Evolutionary conservation across 2,329 filamentous ascomycete genomes (phyloP).

Genomic region (Epichloe gansuensis): DNA sequence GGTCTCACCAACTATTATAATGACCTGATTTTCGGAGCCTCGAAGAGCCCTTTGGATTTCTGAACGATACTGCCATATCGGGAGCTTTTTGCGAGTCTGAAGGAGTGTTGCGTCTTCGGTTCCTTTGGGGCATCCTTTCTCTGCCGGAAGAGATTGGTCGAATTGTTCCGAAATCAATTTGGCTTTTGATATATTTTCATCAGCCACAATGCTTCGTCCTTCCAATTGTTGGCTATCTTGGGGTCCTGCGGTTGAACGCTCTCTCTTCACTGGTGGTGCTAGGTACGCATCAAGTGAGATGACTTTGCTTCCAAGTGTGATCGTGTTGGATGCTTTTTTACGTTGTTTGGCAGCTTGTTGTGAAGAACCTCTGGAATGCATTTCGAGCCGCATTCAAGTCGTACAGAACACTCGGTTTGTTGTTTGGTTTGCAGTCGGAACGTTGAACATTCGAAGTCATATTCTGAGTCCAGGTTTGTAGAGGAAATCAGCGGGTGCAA

Average conservation of each 20-base stretch:
- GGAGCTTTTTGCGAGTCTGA: conserved; percentile 52
- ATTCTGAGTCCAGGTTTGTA: no score
- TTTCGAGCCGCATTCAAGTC: neutral
- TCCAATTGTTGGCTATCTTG: neutral
- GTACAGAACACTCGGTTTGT: neutral
- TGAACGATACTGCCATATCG: conserved; percentile 65
- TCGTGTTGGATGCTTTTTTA: conserved; percentile 23
- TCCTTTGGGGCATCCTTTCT: conserved; percentile 7
- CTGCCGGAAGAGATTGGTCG: neutral
- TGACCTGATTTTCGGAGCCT: conserved; percentile 48
- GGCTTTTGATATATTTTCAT: neutral
- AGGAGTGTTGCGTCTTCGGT: conserved; percentile 23
- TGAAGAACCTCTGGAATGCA: conserved; percentile 1
- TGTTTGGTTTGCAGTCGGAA: neutral
- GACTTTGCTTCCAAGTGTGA: conserved; percentile 35
- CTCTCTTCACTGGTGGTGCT: conserved; percentile 15
- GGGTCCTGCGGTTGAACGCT: neutral
- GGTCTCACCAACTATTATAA: conserved; percentile 85
- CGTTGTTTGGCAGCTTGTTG: conserved; percentile 25
- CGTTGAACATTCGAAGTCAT: neutral
- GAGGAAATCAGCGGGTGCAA: no score
- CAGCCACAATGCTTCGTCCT: neutral
- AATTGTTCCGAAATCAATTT: neutral
- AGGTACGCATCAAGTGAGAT: conserved; percentile 41
- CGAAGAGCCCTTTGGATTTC: conserved; percentile 55